Conservation (phyloP, 164 flowering plant genomes). For the Houttuynia cordata region DNA sequence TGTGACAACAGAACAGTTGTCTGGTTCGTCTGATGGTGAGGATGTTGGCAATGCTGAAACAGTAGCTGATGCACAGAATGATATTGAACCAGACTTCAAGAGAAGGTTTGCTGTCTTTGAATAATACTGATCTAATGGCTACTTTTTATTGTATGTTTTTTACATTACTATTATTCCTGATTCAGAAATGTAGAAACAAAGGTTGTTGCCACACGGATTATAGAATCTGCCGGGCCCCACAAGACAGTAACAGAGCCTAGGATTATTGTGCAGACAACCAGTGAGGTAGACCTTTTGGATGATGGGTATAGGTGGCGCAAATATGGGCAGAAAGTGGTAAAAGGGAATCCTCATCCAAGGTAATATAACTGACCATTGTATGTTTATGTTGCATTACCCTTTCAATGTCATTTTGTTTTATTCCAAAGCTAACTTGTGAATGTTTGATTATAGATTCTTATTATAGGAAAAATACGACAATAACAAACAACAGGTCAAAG, state of each 20-base stretch:
- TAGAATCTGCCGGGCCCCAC: constrained; percentile 31
- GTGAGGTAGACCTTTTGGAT: constrained; percentile 96
- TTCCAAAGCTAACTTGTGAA: neutral
- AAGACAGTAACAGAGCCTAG: constrained; percentile 67
- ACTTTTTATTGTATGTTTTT: neutral
- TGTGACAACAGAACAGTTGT: constrained; percentile 19
- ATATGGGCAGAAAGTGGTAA: constrained; percentile 96
- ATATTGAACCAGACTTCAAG: constrained; percentile 68
- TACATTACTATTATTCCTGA: neutral
- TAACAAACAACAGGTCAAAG: too few species aligned
- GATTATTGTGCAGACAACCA: constrained; percentile 89
- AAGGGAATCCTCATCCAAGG: constrained; percentile 96
- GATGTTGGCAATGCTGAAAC: constrained; percentile 31
- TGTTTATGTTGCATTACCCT: constrained; percentile 1
- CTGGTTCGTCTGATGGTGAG: constrained; percentile 43
- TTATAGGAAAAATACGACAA: too few species aligned
- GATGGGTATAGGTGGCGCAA: constrained; percentile 98
- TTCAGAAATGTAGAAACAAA: constrained; percentile 44
- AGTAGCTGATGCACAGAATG: constrained; percentile 23
- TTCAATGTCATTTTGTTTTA: neutral
- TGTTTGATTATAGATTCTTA: neutral
- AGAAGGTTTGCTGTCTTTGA: constrained; percentile 35
- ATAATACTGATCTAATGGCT: neutral
- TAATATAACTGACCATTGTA: constrained; percentile 7
- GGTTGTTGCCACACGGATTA: constrained; percentile 19